A percentile compares a stretch with the other conserved stretches of the same genome.
phyloP scores from a whole-genome alignment of 2,329 filamentous ascomycete species.

The Diatrype stigma region DNA sequence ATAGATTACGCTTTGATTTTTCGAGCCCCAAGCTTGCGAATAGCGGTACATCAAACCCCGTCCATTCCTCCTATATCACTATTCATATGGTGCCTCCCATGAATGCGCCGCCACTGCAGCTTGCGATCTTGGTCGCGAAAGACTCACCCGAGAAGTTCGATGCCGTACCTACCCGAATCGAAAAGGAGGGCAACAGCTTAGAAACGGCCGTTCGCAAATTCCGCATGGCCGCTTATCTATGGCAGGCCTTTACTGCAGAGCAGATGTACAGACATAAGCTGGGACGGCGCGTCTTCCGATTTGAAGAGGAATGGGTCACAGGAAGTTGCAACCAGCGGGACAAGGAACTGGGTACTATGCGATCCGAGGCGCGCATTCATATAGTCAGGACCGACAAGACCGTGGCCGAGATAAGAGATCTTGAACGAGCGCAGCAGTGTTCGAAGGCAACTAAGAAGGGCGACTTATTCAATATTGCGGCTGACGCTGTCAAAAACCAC shows the following conservation, averaged over 20 bases:
- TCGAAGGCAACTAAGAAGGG: constrained; percentile 63
- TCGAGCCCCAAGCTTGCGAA: constrained; percentile 74
- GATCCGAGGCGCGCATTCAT: constrained; percentile 88
- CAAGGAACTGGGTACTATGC: constrained; percentile 64
- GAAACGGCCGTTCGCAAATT: constrained; percentile 84
- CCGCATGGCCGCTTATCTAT: constrained; percentile 90
- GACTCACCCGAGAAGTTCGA: constrained; percentile 87
- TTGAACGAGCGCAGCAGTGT: constrained; percentile 77
- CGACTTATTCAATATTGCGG: constrained; percentile 72
- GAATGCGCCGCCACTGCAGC: constrained; percentile 76
- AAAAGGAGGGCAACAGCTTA: constrained; percentile 77
- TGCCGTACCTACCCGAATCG: constrained; percentile 67
- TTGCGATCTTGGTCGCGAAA: constrained; percentile 81
- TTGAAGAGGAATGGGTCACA: constrained; percentile 91
- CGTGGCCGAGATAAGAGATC: constrained; percentile 73
- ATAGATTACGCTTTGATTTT: constrained; percentile 85
- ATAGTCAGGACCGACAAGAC: constrained; percentile 80
- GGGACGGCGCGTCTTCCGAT: constrained; percentile 79
- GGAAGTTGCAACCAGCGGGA: constrained; percentile 78
- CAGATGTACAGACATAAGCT: constrained; percentile 91
- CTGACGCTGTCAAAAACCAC: constrained; percentile 71
- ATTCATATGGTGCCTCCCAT: constrained; percentile 82
- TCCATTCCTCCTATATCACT: constrained; percentile 75
- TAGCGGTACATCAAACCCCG: constrained; percentile 59
- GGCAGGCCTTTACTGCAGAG: constrained; percentile 95